Percentiles rank a stretch among this genome's conserved stretches.
phyloP scores from a whole-genome alignment of 345 rosid species.

The Mercurialis annua region DNA sequence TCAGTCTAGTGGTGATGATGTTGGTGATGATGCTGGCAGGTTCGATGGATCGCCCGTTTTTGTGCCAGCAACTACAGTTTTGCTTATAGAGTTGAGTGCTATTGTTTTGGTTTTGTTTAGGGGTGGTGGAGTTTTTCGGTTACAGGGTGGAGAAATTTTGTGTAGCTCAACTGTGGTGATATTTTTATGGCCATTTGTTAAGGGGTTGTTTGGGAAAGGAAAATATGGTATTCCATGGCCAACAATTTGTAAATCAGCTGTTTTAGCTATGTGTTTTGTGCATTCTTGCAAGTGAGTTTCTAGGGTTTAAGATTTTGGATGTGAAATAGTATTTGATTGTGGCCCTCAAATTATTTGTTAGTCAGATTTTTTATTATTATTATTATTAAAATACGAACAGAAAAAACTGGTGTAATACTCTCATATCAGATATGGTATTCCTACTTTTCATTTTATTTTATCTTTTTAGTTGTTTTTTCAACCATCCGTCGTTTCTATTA shows the following conservation, averaged over 20 bases:
- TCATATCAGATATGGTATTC: too few species aligned
- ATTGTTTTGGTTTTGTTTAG: slow-evolving; percentile 10
- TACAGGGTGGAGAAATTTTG: slow-evolving; percentile 36
- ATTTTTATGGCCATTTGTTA: slow-evolving; percentile 46
- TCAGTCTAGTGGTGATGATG: slow-evolving; percentile 14
- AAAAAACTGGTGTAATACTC: too few species aligned
- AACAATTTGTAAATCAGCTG: slow-evolving; percentile 45
- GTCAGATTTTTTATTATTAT: too few species aligned
- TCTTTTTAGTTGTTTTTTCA: too few species aligned
- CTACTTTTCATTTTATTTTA: too few species aligned
- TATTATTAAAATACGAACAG: too few species aligned
- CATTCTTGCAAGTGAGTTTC: slow-evolving; percentile 11
- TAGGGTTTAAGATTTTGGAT: neutral
- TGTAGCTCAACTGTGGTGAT: slow-evolving; percentile 37
- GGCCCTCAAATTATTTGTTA: too few species aligned
- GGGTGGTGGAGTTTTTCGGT: slow-evolving; percentile 13
- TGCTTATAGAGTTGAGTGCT: slow-evolving; percentile 44
- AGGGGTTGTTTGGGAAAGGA: slow-evolving; percentile 50
- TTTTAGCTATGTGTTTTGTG: slow-evolving; percentile 32
- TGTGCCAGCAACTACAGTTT: slow-evolving; percentile 48
- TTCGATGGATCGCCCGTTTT: slow-evolving; percentile 45
- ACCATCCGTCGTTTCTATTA: too few species aligned
- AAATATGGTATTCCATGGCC: slow-evolving; percentile 56
- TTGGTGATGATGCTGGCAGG: slow-evolving; percentile 4
- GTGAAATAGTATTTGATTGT: too few species aligned